Evolutionary conservation across 495 filamentous ascomycete genomes (phyloP).

Genomic region (Delitschia confertaspora): DNA sequence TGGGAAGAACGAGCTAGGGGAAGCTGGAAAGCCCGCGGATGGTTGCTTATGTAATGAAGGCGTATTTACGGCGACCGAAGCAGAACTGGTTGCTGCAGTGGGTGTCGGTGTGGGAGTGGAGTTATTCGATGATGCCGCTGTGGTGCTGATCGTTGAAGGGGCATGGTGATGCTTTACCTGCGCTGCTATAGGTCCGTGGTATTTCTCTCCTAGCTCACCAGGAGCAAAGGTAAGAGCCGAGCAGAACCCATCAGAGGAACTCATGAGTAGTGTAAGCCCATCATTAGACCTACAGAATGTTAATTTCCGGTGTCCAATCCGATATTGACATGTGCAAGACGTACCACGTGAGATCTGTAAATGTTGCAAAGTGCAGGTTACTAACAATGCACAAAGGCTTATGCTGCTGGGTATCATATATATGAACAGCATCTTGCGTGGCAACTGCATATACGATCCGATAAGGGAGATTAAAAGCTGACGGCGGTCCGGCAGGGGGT

Average conservation of each 20-base stretch:
- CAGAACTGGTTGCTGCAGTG: slow-evolving; percentile 20
- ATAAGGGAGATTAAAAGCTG: slow-evolving; percentile 76
- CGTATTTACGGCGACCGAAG: slow-evolving; percentile 24
- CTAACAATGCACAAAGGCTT: slow-evolving; percentile 87
- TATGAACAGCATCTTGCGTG: slow-evolving; percentile 88
- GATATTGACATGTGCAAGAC: slow-evolving; percentile 24
- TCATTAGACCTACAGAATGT: slow-evolving; percentile 71
- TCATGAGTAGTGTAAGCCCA: slow-evolving; percentile 85
- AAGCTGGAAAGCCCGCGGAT: slow-evolving; percentile 40
- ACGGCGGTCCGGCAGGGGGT: slow-evolving; percentile 40
- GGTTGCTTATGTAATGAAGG: slow-evolving; percentile 22
- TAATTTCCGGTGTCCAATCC: too few species aligned
- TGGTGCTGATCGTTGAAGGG: slow-evolving; percentile 26
- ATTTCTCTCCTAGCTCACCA: slow-evolving; percentile 80
- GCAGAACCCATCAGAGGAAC: slow-evolving; percentile 95
- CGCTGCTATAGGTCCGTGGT: slow-evolving; percentile 51
- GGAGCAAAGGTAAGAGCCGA: slow-evolving; percentile 77
- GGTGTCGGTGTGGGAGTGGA: slow-evolving; percentile 30
- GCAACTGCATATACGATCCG: slow-evolving; percentile 95
- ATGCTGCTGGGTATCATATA: slow-evolving; percentile 96
- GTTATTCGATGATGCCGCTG: slow-evolving; percentile 22
- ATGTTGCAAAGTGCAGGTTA: slow-evolving; percentile 94
- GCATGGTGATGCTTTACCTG: slow-evolving; percentile 35
- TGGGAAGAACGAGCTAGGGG: slow-evolving; percentile 44
- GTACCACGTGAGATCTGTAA: slow-evolving; percentile 94